Conservation (phyloP, 2,329 filamentous ascomycete genomes). For the Leptographium radiaticola region DNA sequence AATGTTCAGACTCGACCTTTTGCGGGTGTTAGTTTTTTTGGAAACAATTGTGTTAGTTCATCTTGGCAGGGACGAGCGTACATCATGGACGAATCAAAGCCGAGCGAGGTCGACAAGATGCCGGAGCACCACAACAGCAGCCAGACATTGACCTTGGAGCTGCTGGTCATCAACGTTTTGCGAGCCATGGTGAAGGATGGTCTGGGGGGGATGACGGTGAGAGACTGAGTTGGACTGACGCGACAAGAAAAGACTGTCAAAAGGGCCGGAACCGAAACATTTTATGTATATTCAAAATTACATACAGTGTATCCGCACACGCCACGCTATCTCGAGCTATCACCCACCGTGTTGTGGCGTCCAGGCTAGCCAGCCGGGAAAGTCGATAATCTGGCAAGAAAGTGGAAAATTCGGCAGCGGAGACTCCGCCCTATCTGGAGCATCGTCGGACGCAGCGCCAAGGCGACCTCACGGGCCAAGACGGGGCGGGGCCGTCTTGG, state of each 20-base stretch:
- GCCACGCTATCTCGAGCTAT: too few species aligned
- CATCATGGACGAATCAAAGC: not conserved
- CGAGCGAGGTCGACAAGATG: not conserved
- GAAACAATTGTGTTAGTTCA: not conserved
- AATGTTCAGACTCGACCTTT: constrained; percentile 15
- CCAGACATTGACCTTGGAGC: constrained; percentile 1
- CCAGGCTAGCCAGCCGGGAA: too few species aligned
- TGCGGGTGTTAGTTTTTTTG: not conserved
- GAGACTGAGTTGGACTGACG: not conserved
- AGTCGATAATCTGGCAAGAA: too few species aligned
- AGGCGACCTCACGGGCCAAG: too few species aligned
- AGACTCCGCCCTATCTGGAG: too few species aligned
- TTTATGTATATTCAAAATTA: too few species aligned
- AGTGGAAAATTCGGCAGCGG: too few species aligned
- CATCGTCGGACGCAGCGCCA: too few species aligned
- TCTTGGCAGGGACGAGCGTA: not conserved
- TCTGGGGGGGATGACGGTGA: not conserved
- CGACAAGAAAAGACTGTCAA: not conserved
- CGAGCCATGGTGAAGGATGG: not conserved
- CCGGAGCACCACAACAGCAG: constrained; percentile 2
- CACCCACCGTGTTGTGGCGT: too few species aligned
- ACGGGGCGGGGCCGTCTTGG: too few species aligned
- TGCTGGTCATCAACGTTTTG: constrained; percentile 4
- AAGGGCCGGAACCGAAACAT: constrained; percentile 1
- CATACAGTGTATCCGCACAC: too few species aligned